phyloP scores from a whole-genome alignment of 2,329 filamentous ascomycete genomes.

The Phialophora chinensis region DNA sequence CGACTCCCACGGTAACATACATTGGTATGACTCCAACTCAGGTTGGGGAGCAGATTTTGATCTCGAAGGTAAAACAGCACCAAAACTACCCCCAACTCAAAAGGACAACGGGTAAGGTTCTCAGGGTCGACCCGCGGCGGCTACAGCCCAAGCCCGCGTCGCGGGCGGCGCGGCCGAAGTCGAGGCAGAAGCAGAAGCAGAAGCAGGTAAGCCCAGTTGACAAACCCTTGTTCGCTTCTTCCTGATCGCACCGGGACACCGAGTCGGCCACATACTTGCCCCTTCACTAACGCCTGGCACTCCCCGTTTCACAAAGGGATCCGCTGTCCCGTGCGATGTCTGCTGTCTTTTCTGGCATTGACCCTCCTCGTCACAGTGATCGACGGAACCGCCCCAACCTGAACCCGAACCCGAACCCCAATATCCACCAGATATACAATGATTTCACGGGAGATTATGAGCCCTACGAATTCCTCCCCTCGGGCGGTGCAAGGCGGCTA shows the following conservation, averaged over 20 bases:
- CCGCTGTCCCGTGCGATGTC: neutral
- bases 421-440: neutral
- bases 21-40: neutral
- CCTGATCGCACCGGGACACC: neutral
- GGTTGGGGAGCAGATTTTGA: neutral
- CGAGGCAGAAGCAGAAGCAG: constrained; percentile 1
- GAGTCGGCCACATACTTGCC: neutral
- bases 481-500: neutral
- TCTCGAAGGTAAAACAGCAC: constrained; percentile 1
- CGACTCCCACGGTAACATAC: neutral
- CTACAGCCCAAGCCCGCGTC: neutral
- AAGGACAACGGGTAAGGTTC: neutral
- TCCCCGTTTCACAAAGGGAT: neutral
- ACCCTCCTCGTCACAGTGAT: neutral
- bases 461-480: neutral
- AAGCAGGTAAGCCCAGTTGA: neutral
- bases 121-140: neutral
- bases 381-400: neutral
- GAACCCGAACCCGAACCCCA: neutral
- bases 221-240: neutral
- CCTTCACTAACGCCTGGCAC: neutral
- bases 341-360: neutral
- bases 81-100: neutral
- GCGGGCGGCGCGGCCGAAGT: constrained; percentile 1
- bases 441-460: neutral